phyloP scores from a whole-genome alignment of 371 early-diverging fungal genomes.

The Syncephalastrum sp. region DNA sequence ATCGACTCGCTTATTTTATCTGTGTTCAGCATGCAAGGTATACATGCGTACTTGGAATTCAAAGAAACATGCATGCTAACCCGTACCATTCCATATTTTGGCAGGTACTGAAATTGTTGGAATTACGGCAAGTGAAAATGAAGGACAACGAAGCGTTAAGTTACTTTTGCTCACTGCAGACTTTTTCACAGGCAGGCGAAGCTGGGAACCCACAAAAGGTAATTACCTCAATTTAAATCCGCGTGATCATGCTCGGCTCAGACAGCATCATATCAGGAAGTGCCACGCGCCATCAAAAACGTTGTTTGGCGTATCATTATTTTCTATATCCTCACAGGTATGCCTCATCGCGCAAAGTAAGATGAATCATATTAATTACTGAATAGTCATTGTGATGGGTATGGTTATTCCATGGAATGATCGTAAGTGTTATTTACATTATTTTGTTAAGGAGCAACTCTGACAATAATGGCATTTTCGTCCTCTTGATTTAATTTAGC shows the following conservation, averaged over 20 bases:
- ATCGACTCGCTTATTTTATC: slow-evolving; percentile 72
- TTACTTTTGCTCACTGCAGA: too few species aligned
- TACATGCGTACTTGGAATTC: neutral
- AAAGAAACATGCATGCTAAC: too few species aligned
- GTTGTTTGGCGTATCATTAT: slow-evolving; percentile 66
- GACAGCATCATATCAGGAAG: slow-evolving; percentile 33
- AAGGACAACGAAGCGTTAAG: too few species aligned
- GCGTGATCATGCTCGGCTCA: slow-evolving; percentile 1
- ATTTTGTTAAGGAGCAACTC: too few species aligned
- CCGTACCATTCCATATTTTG: neutral
- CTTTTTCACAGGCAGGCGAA: slow-evolving; percentile 39
- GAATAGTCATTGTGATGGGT: slow-evolving; percentile 63
- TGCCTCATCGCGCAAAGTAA: neutral
- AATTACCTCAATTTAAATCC: slow-evolving; percentile 1
- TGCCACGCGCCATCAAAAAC: slow-evolving; percentile 58
- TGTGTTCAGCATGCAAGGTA: slow-evolving; percentile 55
- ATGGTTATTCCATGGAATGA: slow-evolving; percentile 57
- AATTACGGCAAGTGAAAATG: slow-evolving; percentile 39
- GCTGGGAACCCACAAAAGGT: slow-evolving; percentile 56
- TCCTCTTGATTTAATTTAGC: too few species aligned
- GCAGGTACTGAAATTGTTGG: slow-evolving; percentile 71
- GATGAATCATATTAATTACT: neutral
- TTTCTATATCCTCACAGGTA: slow-evolving; percentile 58
- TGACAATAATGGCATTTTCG: too few species aligned
- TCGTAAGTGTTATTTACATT: slow-evolving; percentile 8